Evolutionary conservation across 768 basidiomycete species (phyloP), one percentile per base, ranked within the genome.

Genomic region (Tylopilus balloui): DNA sequence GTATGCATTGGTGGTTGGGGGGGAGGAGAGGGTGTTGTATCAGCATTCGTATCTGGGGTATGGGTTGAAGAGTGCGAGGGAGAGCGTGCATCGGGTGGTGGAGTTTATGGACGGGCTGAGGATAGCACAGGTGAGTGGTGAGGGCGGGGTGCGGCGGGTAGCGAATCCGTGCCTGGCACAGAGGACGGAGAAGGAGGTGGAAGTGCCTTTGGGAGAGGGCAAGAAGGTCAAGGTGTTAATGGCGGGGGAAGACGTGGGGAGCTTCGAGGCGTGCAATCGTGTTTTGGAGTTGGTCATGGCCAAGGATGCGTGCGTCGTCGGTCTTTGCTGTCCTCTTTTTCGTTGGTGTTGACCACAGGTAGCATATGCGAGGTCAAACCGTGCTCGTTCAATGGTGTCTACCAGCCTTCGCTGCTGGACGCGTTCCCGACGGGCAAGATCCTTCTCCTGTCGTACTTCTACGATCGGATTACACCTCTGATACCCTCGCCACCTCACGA

Each of bases 11-110:
- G 71, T 66, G 29, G 93, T 94, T 61, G 86, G 80, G 3, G 88
- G 85, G 15, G 71, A 69, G 57, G 76, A 70, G 44, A 81, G 87
- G 65, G 80, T 83, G 53, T 68, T 97, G 54, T 98, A 98, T 69
- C 96, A 98, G 71, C 95, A 99, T 63, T 98, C 95, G 47, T 96
- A 97, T 70, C 78, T 98, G 48, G 96, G 94, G 5, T 99, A 94
- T 69, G 96, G 96, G 11, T 74, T 97, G 27, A 97, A 92, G 92
- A 76, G 78, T 21, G 93, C 92, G 21, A 68, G 95, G 54, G 73
- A 77, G 67, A 83, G 85, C 63, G 87, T 96, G 12, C 92, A 99
- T 64, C 82, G 82, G 55, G 71, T 99, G 42, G 87, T 97, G 27
- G 85, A 89, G n/a, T 97, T 95, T 68, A 87, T 92, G 74, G 70